Base-by-base conservation (phyloP, 192 early-diverging fungal genomes). In the Dissophora ornata region DNA sequence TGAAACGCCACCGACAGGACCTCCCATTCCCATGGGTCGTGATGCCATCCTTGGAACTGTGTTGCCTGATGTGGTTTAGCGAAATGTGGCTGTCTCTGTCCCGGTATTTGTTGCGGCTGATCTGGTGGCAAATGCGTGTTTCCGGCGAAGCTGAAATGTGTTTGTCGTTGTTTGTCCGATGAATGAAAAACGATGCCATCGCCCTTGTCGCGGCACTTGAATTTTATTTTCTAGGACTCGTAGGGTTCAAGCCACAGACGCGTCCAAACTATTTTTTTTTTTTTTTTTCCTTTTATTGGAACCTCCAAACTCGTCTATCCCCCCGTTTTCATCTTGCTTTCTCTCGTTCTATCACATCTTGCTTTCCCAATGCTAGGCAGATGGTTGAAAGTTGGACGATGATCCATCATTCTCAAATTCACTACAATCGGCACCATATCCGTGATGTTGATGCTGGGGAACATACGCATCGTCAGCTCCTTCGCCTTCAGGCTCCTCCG, bases 21-120 rank as follows among this genome's bases (percentile, higher is more conserved):
- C 67, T 69, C 40, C 41, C 16, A 40, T 38, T 47, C 63, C 66
- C 54, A 68, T 68, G 3, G 70, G 62, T 59, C 70, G 42, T 44
- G 61, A 52, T 59, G 70, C 53, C 70, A 74, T 74, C n/a, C 16
- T 15, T 16, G 29, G 29, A 12, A 54, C n/a, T n/a, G n/a, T n/a
- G n/a, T n/a, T n/a, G n/a, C n/a, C n/a, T n/a, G n/a, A n/a, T n/a
- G n/a, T n/a, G n/a, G n/a, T n/a, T n/a, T n/a, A n/a, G n/a, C n/a
- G n/a, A n/a, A n/a, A 29, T 7, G 42, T 30, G 1, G 57, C 21
- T 57, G 55, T 15, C 19, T 38, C 19, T 44, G 30, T 48, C 36
- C 44, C 29, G 44, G 41, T 47, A 16, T 9, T 48, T 21, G n/a
- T 30, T 34, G 6, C 7, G 36, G 36, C 7, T 38, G 6, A 9